phyloP scores from a whole-genome alignment of 352 stramenopile genomes.

The Phytophthora melonis region DNA sequence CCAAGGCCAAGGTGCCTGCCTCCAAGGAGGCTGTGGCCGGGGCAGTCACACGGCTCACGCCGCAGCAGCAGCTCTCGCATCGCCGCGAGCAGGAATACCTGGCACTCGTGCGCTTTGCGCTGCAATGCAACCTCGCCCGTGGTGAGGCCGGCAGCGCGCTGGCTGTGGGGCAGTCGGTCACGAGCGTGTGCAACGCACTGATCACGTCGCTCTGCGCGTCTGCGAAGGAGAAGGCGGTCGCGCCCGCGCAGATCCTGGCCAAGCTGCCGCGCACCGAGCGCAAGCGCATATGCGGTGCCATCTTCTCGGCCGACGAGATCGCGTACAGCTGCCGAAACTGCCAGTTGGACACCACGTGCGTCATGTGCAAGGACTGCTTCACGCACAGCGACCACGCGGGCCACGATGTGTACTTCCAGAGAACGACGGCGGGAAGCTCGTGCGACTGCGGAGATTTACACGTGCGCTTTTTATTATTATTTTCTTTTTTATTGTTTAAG shows the following conservation, averaged over 20 bases:
- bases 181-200: slow-evolving; percentile 54
- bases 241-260: slow-evolving; percentile 64
- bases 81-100: slow-evolving; percentile 58
- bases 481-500: not conserved
- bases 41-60: slow-evolving; percentile 27
- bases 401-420: slow-evolving; percentile 90
- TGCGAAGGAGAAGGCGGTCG: slow-evolving; percentile 59
- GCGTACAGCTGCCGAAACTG: slow-evolving; percentile 91
- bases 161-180: slow-evolving; percentile 25
- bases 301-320: slow-evolving; percentile 89
- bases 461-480: slow-evolving; percentile 41
- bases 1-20: slow-evolving; percentile 33
- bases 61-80: slow-evolving; percentile 47
- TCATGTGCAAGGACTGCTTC: slow-evolving; percentile 91
- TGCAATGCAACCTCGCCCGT: slow-evolving; percentile 51
- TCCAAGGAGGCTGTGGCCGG: slow-evolving; percentile 38
- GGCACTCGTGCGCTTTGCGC: slow-evolving; percentile 56
- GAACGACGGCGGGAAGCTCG: slow-evolving; percentile 85
- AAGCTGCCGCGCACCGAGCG: slow-evolving; percentile 68
- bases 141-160: slow-evolving; percentile 12
- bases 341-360: slow-evolving; percentile 86
- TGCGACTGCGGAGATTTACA: slow-evolving; percentile 88
- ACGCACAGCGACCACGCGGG: slow-evolving; percentile 80
- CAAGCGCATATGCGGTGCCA: slow-evolving; percentile 83
- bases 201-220: slow-evolving; percentile 60